Base-by-base conservation (phyloP, 2,329 filamentous ascomycete genomes). In the Aspergillus novoparasiticus region DNA sequence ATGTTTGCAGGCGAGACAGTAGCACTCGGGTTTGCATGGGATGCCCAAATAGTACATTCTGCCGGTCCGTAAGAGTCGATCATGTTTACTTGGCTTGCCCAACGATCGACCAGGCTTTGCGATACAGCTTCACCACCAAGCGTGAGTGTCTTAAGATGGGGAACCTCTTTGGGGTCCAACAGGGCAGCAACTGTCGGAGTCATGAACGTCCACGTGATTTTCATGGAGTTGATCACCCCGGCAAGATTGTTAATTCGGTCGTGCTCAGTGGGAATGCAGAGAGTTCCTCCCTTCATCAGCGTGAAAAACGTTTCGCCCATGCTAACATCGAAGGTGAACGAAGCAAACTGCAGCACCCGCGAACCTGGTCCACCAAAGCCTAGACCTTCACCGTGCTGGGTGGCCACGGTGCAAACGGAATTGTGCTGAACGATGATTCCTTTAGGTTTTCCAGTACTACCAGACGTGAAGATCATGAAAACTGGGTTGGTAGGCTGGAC, bases 351-450 rank as follows among this genome's bases (percentile, higher is more conserved):
- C 75, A 87, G 81, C 11, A 88, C 84, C 3, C 88, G 80, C 2
- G 48, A 23, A 6, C 50, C 32, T 6, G 43, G 43, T 41, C 36
- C 54, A 43, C 30, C 50, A 43, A 56, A 48, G n/a, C 28, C 36
- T 14, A 41, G 28, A 0, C 80, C 83, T 64, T 86, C 83, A 0
- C 79, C 78, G 2, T 79, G 32, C 36, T 57, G 66, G 54, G 83
- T 81, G 0, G 80, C 78, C 26, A 50, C 46, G 0, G 84, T 84
- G 1, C 84, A 82, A 1, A 87, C 76, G 0, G 85, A 81, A 0
- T 76, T 75, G 65, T 89, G 87, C 3, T 82, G 84, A 62, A 87
- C 85, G 41, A 86, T 83, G 21, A 87, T 81, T 4, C 86, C 86
- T 61, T 84, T 84, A 0, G 84, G 82, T 43, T 78, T 79, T 55